Percentiles rank a stretch among this genome's conserved stretches.
Evolutionary conservation across 116 monocot genomes (phyloP).

Genomic region (Zostera marina): DNA sequence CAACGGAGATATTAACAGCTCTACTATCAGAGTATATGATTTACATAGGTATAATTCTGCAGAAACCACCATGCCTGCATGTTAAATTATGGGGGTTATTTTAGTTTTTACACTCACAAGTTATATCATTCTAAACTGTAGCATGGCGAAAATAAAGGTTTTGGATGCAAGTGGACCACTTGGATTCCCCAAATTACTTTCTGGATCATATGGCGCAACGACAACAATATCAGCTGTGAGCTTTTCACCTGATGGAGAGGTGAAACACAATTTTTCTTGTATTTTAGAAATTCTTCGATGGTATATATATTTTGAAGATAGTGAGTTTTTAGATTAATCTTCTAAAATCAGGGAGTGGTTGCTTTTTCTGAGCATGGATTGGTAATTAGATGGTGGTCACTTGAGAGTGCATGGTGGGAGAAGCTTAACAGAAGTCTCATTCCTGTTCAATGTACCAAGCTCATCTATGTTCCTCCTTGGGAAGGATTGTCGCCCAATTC

Average conservation of each 20-base stretch:
- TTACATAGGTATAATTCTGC: conserved; percentile 51
- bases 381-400: conserved; percentile 97
- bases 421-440: conserved; percentile 42
- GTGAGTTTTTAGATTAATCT: too few species aligned
- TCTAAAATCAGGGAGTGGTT: conserved; percentile 58
- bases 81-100: too few species aligned
- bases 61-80: not conserved
- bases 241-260: conserved; percentile 94
- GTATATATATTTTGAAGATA: too few species aligned
- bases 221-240: conserved; percentile 70
- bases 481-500: conserved; percentile 91
- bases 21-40: conserved; percentile 71
- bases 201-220: conserved; percentile 33
- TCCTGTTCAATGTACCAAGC: conserved; percentile 88
- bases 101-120: not conserved
- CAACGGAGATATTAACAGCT: conserved; percentile 54
- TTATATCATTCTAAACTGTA: conserved; percentile 12
- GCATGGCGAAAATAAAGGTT: conserved; percentile 83
- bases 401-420: conserved; percentile 94
- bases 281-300: too few species aligned
- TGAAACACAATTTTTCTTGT: too few species aligned
- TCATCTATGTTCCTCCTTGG: conserved; percentile 88
- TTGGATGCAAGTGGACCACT: conserved; percentile 92
- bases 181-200: conserved; percentile 65
- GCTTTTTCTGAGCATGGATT: conserved; percentile 98